Evolutionary conservation across 164 flowering plant genomes (phyloP).

Genomic region (Malania oleifera): DNA sequence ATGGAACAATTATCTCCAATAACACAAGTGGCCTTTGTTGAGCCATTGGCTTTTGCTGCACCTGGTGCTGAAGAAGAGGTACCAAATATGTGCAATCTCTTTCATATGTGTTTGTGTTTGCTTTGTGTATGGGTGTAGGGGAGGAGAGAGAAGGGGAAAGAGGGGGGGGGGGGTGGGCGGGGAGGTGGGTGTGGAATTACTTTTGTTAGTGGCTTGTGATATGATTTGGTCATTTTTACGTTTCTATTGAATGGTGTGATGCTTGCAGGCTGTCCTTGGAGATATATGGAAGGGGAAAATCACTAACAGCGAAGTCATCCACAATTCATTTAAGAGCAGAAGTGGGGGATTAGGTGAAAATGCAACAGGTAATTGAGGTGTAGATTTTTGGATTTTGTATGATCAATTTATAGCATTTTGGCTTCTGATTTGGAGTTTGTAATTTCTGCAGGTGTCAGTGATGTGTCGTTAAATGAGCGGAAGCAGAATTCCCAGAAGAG

Average conservation of each 20-base stretch:
- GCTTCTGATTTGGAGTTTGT: not conserved
- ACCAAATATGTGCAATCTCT: not conserved
- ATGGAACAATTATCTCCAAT: slow-evolving; percentile 50
- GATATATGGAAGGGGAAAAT: slow-evolving; percentile 76
- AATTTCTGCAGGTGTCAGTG: slow-evolving; percentile 18
- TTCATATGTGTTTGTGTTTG: not conserved
- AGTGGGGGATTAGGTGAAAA: slow-evolving; percentile 38
- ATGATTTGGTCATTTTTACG: not conserved
- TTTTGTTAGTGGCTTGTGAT: not conserved
- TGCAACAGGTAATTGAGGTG: slow-evolving; percentile 35
- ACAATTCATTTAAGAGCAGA: slow-evolving; percentile 30
- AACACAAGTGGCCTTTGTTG: slow-evolving; percentile 34
- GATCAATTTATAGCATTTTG: not conserved
- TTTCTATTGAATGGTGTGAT: not conserved
- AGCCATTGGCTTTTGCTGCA: slow-evolving; percentile 78
- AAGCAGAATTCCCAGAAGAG: slow-evolving; percentile 12
- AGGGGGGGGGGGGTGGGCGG: no score
- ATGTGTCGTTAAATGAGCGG: slow-evolving; percentile 17
- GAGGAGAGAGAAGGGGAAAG: no score
- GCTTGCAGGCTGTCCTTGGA: slow-evolving; percentile 47
- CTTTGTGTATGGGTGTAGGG: not conserved
- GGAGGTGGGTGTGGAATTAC: no score
- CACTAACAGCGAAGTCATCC: slow-evolving; percentile 45
- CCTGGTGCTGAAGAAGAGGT: slow-evolving; percentile 89
- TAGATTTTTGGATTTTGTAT: not conserved